These are phyloP conservation scores for Calonectria montana DNA, from an alignment of 2,329 filamentous ascomycete genomes.

Conservation along the genomic window DNA sequence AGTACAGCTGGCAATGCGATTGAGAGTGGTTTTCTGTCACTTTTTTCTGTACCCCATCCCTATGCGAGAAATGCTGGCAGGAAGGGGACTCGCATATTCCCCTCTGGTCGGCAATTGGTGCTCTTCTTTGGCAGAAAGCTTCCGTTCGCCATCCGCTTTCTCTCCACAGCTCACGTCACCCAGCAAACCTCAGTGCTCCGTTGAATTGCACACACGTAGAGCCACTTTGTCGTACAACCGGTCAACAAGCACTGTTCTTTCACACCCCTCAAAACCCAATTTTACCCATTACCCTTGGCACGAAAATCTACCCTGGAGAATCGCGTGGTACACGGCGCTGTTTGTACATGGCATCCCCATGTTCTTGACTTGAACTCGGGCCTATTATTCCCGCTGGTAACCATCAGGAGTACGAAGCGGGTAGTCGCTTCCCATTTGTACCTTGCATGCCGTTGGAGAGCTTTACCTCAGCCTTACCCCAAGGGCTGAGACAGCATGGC, in stretches of 20 bases:
- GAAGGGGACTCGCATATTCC: neutral
- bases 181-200: conserved; percentile 12
- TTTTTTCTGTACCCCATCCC: neutral
- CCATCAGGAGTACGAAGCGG: neutral
- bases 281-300: conserved; percentile 20
- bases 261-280: conserved; percentile 11
- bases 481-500: conserved; percentile 27
- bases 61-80: conserved; percentile 20
- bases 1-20: conserved; percentile 1
- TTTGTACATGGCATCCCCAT: conserved; percentile 1
- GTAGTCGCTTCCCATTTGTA: neutral
- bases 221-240: conserved; percentile 13
- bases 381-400: conserved; percentile 18
- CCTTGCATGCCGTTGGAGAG: conserved; percentile 28
- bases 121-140: neutral
- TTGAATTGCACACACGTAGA: conserved; percentile 4
- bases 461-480: conserved; percentile 23
- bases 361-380: conserved; percentile 4
- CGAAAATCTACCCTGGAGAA: conserved; percentile 21
- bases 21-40: neutral
- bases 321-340: conserved; percentile 19
- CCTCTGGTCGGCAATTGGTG: conserved; percentile 5
- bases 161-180: conserved; percentile 15
- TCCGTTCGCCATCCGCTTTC: neutral
- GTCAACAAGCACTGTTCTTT: conserved; percentile 7